Conservation (phyloP, 139 green algal species). For the Penium margaritaceum region DNA sequence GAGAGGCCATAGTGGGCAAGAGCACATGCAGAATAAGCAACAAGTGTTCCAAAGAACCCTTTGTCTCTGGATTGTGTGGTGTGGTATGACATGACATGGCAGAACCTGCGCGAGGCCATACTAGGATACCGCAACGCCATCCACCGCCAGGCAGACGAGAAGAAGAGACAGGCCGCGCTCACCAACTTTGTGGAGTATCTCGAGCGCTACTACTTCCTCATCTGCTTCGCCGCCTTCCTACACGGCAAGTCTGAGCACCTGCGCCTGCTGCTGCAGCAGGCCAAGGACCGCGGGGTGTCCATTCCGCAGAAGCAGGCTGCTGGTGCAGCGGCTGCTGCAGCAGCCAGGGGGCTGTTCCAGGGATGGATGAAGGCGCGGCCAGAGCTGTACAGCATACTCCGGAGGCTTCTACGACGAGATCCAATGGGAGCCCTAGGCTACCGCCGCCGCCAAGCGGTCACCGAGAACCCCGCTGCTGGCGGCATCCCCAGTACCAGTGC, state of each 20-base stretch:
- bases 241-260: slow-evolving; percentile 73
- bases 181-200: slow-evolving; percentile 57
- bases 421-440: slow-evolving; percentile 66
- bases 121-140: slow-evolving; percentile 68
- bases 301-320: neutral
- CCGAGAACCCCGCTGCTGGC: too few species aligned
- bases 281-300: neutral
- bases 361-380: slow-evolving; percentile 62
- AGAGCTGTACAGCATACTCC: slow-evolving; percentile 64
- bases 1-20: too few species aligned
- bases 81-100: too few species aligned
- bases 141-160: slow-evolving; percentile 70
- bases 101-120: slow-evolving; percentile 85
- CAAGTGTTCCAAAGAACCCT: too few species aligned
- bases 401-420: slow-evolving; percentile 71
- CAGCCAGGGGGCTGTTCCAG: slow-evolving; percentile 52
- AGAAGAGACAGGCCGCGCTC: slow-evolving; percentile 65
- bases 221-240: slow-evolving; percentile 79
- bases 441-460: too few species aligned
- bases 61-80: too few species aligned
- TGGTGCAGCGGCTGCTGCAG: neutral
- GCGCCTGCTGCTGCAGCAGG: slow-evolving; percentile 34
- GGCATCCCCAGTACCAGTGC: too few species aligned
- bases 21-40: too few species aligned
- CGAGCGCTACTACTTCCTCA: slow-evolving; percentile 72